A percentile compares a stretch with the other conserved stretches of the same genome.
phyloP scores from a whole-genome alignment of 352 stramenopile genomes.

The Pythium apleroticum region DNA sequence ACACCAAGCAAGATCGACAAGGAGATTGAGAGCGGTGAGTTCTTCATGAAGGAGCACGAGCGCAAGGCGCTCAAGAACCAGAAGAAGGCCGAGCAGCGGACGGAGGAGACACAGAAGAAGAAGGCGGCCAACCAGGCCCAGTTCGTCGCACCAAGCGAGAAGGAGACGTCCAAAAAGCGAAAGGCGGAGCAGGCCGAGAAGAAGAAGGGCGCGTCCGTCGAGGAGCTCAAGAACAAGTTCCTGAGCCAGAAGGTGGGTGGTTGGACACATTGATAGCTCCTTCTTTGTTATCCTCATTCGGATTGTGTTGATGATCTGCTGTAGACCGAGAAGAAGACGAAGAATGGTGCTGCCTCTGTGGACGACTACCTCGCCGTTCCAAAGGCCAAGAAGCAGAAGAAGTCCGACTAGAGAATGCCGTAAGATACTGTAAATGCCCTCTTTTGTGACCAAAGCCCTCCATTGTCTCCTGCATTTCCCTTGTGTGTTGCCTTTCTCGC shows the following conservation, averaged over 20 bases:
- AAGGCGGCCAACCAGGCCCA: slow-evolving; percentile 74
- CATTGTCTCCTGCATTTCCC: too few relatives aligned
- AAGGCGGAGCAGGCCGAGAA: slow-evolving; percentile 57
- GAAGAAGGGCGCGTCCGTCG: slow-evolving; percentile 52
- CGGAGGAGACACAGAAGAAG: slow-evolving; percentile 58
- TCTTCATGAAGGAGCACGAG: slow-evolving; percentile 98
- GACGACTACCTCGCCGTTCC: slow-evolving; percentile 71
- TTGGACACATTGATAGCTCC: neutral
- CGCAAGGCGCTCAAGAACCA: slow-evolving; percentile 91
- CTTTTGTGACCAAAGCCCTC: neutral
- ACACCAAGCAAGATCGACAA: slow-evolving; percentile 97
- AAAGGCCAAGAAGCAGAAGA: slow-evolving; percentile 59
- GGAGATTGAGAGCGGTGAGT: slow-evolving; percentile 99
- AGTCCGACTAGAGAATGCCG: slow-evolving; percentile 22
- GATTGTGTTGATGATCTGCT: neutral
- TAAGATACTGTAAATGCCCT: slow-evolving; percentile 7
- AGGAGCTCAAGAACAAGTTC: slow-evolving; percentile 84
- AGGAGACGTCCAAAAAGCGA: slow-evolving; percentile 75
- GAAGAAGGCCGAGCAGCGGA: slow-evolving; percentile 79
- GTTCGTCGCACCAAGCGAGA: slow-evolving; percentile 76
- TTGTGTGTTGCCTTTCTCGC: slow-evolving; percentile 1
- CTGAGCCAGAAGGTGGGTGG: slow-evolving; percentile 62
- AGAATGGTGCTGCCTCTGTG: slow-evolving; percentile 32
- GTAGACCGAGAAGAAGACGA: slow-evolving; percentile 43
- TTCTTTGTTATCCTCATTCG: neutral